Evolutionary conservation across 2,329 filamentous ascomycete genomes (phyloP).

Genomic region (Neophaeococcomyces aloes): DNA sequence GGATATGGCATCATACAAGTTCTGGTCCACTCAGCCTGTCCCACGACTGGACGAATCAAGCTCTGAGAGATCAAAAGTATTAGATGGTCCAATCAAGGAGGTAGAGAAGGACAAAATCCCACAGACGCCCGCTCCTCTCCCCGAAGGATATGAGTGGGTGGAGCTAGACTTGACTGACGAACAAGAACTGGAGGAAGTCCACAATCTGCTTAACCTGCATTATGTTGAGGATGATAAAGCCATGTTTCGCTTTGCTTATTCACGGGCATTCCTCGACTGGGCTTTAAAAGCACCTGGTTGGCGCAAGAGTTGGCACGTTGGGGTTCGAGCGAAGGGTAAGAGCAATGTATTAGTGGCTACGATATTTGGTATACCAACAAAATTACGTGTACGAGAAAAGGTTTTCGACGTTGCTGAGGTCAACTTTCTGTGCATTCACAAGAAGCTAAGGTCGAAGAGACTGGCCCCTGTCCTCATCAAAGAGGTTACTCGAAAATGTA

Average conservation of each 20-base stretch:
- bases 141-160: conserved; percentile 88
- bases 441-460: conserved; percentile 89
- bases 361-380: conserved; percentile 84
- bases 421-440: conserved; percentile 97
- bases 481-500: conserved; percentile 88
- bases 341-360: conserved; percentile 87
- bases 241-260: conserved; percentile 97
- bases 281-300: conserved; percentile 90
- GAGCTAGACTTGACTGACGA: conserved; percentile 75
- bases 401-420: conserved; percentile 75
- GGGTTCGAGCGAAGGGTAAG: conserved; percentile 65
- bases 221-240: conserved; percentile 97
- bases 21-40: conserved; percentile 97
- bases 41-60: conserved; percentile 60
- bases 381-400: conserved; percentile 67
- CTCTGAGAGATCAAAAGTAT: conserved; percentile 42
- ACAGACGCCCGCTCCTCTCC: conserved; percentile 62
- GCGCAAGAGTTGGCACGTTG: conserved; percentile 89
- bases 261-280: conserved; percentile 79
- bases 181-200: conserved; percentile 74
- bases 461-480: conserved; percentile 92
- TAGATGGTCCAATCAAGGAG: conserved; percentile 75
- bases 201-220: conserved; percentile 80
- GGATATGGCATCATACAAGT: conserved; percentile 95
- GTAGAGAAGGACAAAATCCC: conserved; percentile 70